Evolutionary conservation across 768 basidiomycete genomes (phyloP), one percentile per base, ranked within the genome.

Genomic region (Amanita fuliginea): DNA sequence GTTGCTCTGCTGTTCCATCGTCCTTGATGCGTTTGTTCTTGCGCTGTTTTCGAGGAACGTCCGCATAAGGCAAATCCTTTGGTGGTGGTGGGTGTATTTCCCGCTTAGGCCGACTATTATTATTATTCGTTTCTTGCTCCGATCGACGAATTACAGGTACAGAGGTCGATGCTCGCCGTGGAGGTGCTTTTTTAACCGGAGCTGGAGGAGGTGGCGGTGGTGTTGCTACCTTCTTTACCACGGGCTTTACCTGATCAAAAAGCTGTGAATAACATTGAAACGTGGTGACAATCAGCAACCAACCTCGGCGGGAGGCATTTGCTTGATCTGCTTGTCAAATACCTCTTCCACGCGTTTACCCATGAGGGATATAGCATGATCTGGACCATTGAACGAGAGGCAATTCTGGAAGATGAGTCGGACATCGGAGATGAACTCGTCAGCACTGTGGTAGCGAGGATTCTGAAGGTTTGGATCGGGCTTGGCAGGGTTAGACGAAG

Each of bases 21-120:
- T 81, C 78, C 62, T 78, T 81, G 34, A 60, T 63, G 37, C 70
- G 68, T 63, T 86, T 85, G 43, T 67, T 65, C 59, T 79, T 82
- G 53, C 81, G 74, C 49, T 72, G 65, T 63, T 83, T 83, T 69
- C 81, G 84, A 26, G 86, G 82, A 2, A 61, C 73, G 61, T 90
- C 88, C 10, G 78, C 78, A 61, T 95, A 96, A 0, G 84, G 77
- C 8, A 93, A 65, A 58, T 97, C 95, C 65, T 92, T 94, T 0
- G 92, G 82, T 18, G 91, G 86, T 9, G 94, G 95, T 3, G 95
- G 90, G 60, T 97, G 95, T 24, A 97, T 94, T 64, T 99, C 96
- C 47, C 96, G 88, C 69, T 97, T 98, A 1, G 95, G 95, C n/a
- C 96, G 81, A 19, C 77, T 76, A 21, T 74, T 62, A 19, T 77